Conservation (phyloP, 805 yeast species). For the Yamadazyma takamatsuzukensis region DNA sequence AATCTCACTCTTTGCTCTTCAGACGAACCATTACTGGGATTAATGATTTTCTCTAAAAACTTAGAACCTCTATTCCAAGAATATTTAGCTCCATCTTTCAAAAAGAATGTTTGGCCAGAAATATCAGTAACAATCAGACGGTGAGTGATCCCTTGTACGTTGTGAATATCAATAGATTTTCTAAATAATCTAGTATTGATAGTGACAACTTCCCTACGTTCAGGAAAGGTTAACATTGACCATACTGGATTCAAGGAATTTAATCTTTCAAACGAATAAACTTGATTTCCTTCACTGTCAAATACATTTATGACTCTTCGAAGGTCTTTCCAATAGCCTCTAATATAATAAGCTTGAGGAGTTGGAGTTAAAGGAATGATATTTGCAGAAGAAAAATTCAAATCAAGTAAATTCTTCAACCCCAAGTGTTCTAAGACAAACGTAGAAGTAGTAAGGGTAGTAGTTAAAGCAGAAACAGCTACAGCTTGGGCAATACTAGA, state of each 20-base stretch:
- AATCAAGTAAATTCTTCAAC: slow-evolving; percentile 33
- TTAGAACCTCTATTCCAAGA: slow-evolving; percentile 54
- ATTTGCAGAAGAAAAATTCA: slow-evolving; percentile 37
- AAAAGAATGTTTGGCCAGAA: slow-evolving; percentile 43
- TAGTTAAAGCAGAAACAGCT: slow-evolving; percentile 42
- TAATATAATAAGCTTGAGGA: slow-evolving; percentile 42
- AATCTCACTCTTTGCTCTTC: slow-evolving; percentile 53
- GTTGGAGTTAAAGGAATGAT: slow-evolving; percentile 36
- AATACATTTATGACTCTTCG: slow-evolving; percentile 48
- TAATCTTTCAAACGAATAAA: slow-evolving; percentile 50
- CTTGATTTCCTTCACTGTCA: slow-evolving; percentile 36
- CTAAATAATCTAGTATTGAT: slow-evolving; percentile 46
- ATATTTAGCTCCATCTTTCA: slow-evolving; percentile 51
- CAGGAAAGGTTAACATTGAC: slow-evolving; percentile 45
- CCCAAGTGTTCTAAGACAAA: slow-evolving; percentile 41
- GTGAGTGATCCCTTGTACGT: slow-evolving; percentile 42
- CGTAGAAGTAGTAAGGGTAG: slow-evolving; percentile 37
- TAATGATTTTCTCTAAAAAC: slow-evolving; percentile 48
- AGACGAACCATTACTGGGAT: slow-evolving; percentile 49
- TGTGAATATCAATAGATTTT: slow-evolving; percentile 48
- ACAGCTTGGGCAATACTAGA: slow-evolving; percentile 41
- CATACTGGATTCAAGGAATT: slow-evolving; percentile 48
- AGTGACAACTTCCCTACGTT: slow-evolving; percentile 47
- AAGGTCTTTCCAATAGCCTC: slow-evolving; percentile 47
- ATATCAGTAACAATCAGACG: slow-evolving; percentile 37